Conservation (phyloP, 192 early-diverging fungal genomes). For the Lunasporangiospora selenospora region DNA sequence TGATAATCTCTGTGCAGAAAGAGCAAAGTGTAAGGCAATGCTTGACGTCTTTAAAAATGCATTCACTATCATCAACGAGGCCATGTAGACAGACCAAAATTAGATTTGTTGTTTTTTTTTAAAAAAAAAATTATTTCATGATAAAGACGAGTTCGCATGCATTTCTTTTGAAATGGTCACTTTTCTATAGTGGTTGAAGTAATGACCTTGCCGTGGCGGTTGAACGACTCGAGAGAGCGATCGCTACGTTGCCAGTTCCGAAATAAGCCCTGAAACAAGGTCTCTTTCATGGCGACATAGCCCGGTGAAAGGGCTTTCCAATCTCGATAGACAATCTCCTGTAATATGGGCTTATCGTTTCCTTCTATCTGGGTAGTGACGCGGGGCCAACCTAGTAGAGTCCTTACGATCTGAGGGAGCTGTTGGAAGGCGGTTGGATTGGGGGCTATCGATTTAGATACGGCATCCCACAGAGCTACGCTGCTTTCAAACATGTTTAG, state of each 20-base stretch:
- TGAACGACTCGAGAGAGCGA: slow-evolving; percentile 15
- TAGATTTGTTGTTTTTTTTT: not conserved
- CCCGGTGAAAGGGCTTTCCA: slow-evolving; percentile 13
- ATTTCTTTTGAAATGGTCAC: too few species aligned
- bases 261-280: slow-evolving; percentile 3
- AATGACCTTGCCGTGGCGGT: not conserved
- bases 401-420: too few species aligned
- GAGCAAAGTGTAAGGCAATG: slow-evolving; percentile 78
- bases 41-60: slow-evolving; percentile 82
- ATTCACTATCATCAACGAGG: slow-evolving; percentile 71
- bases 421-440: too few species aligned
- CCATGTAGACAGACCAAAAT: slow-evolving; percentile 42
- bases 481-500: slow-evolving; percentile 25
- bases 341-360: too few species aligned
- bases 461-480: slow-evolving; percentile 19
- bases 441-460: too few species aligned
- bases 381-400: too few species aligned
- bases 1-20: slow-evolving; percentile 70
- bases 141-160: too few species aligned
- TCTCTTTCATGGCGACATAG: not conserved
- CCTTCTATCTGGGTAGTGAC: too few species aligned
- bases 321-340: slow-evolving; percentile 4
- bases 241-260: slow-evolving; percentile 22
- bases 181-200: too few species aligned
- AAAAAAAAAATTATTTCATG: too few species aligned